These are phyloP conservation scores for Fusarium caatingaense DNA, from an alignment of 2,329 filamentous ascomycete genomes.

Conservation along the genomic window DNA sequence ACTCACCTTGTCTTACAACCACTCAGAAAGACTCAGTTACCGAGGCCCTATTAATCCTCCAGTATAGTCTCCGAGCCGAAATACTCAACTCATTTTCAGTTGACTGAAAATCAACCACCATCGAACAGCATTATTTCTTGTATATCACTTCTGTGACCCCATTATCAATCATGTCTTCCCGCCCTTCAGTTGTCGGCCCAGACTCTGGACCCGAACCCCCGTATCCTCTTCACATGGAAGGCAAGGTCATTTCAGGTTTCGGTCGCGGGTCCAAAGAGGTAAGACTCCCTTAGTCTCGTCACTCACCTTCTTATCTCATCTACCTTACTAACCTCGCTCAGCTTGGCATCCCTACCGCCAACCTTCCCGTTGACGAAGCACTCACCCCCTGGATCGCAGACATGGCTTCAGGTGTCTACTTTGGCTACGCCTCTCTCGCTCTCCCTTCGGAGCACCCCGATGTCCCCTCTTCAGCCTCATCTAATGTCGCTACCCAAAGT, in stretches of 20 bases:
- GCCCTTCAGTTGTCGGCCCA: conserved; percentile 78
- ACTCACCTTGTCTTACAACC: neutral
- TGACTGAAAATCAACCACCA: neutral
- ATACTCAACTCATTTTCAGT: conserved; percentile 5
- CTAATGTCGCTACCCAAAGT: conserved; percentile 18
- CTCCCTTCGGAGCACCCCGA: conserved; percentile 63
- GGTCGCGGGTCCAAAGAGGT: conserved; percentile 94
- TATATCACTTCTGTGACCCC: neutral
- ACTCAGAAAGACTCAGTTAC: neutral
- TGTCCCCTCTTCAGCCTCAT: conserved; percentile 27
- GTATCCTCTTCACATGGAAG: conserved; percentile 85
- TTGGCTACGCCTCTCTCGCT: conserved; percentile 85
- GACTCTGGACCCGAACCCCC: conserved; percentile 79
- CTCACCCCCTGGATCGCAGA: conserved; percentile 69
- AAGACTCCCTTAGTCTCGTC: conserved; percentile 30
- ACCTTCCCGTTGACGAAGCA: conserved; percentile 79
- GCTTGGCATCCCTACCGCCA: conserved; percentile 97
- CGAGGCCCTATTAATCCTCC: neutral
- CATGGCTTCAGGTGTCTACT: conserved; percentile 87
- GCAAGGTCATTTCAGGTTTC: conserved; percentile 91
- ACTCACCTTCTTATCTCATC: neutral
- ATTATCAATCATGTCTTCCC: conserved; percentile 50
- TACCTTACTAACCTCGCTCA: conserved; percentile 50
- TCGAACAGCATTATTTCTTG: neutral
- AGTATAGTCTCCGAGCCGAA: neutral